Base-by-base conservation (phyloP, 768 basidiomycete genomes). In the Hemileccinum impolitum region DNA sequence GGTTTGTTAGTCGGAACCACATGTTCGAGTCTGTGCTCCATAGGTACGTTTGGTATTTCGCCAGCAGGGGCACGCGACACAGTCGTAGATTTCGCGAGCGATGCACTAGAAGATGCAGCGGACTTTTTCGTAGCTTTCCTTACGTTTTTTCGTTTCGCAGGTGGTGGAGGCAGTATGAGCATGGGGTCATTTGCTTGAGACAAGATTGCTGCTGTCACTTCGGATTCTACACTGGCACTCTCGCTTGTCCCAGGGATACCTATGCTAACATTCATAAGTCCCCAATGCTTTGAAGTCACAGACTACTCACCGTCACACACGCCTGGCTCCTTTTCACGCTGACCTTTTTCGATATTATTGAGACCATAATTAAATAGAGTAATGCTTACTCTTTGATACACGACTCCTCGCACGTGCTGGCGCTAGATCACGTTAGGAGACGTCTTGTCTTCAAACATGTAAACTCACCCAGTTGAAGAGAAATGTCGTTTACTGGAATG, bases 191-290 rank as follows among this genome's bases (percentile, higher is more conserved):
- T n/a, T n/a, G n/a, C n/a, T n/a, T n/a, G n/a, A 36, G 51, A 54
- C 40, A 55, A 39, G 43, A 58, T 64, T 26, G 56, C 52, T 41
- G 59, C 51, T 53, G 43, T 41, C 36, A 64, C 49, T 43, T 59
- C 61, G 6, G 51, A 47, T 31, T 28, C 47, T 7, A 66, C 43
- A 41, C 2, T 39, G 19, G 36, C 15, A 47, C 61, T 61, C 48
- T 34, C 62, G 41, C 14, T 54, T 12, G 61, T 61, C 19, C 23
- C 36, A 31, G 50, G 51, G 17, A 52, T 45, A 37, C 43, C 64
- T 64, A 61, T 47, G 26, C 66, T 64, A 45, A 53, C 43, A 47
- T 52, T 52, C n/a, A n/a, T 62, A 45, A 57, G 59, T 47, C 28
- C 51, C 51, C 40, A 51, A 53, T 28, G 41, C 19, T 35, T 42